phyloP scores from a whole-genome alignment of 768 basidiomycete species.

The Solioccasus polychromus region DNA sequence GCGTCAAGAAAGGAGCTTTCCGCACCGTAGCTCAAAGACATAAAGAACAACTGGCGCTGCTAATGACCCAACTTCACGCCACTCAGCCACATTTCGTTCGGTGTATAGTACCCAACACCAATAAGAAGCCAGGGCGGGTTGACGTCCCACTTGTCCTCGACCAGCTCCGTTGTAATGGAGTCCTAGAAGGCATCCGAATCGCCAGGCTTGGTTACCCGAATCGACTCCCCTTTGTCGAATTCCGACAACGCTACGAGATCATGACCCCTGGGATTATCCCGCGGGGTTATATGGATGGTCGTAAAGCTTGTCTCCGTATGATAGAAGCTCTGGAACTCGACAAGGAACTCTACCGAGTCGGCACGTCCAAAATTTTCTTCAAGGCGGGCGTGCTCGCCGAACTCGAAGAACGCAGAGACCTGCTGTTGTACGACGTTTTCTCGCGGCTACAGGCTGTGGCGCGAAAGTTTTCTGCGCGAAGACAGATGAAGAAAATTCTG shows the following conservation, averaged over 20 bases:
- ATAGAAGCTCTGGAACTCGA: constrained; percentile 87
- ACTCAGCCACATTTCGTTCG: constrained; percentile 98
- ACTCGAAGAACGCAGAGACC: constrained; percentile 89
- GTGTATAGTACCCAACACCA: constrained; percentile 92
- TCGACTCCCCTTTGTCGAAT: constrained; percentile 93
- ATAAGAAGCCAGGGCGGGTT: constrained; percentile 88
- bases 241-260: constrained; percentile 94
- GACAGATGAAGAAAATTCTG: constrained; percentile 92
- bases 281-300: constrained; percentile 95
- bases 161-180: constrained; percentile 97
- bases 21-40: constrained; percentile 93
- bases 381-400: constrained; percentile 97
- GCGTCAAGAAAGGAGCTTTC: constrained; percentile 93
- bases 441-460: constrained; percentile 83
- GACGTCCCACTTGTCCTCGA: constrained; percentile 95
- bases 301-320: constrained; percentile 91
- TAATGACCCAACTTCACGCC: constrained; percentile 87
- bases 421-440: constrained; percentile 85
- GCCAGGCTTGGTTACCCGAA: constrained; percentile 97
- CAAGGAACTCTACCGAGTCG: constrained; percentile 80
- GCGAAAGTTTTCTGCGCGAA: constrained; percentile 79
- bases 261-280: constrained; percentile 93
- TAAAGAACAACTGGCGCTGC: constrained; percentile 88
- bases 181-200: constrained; percentile 97
- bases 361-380: constrained; percentile 98